Evolutionary conservation across 2,329 filamentous ascomycete genomes (phyloP).

Genomic region (Stagonosporopsis tanaceti): DNA sequence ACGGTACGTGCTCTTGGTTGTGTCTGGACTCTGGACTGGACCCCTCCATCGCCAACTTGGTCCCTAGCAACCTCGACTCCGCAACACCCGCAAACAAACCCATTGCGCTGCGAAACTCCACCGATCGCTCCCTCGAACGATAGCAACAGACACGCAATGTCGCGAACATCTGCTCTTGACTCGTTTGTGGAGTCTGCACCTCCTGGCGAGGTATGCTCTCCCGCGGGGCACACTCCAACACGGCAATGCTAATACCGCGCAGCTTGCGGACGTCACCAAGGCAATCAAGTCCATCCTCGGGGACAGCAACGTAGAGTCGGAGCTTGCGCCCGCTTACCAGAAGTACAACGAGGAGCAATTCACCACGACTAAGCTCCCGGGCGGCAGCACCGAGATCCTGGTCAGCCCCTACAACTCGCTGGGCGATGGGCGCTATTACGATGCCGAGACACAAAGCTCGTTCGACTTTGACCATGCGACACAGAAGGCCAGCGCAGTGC

Average conservation of each 20-base stretch:
- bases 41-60: conserved; percentile 34
- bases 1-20: conserved; percentile 15
- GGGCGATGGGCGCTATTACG: conserved; percentile 84
- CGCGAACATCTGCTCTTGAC: conserved; percentile 57
- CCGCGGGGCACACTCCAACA: conserved; percentile 4
- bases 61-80: conserved; percentile 27
- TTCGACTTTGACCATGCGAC: conserved; percentile 87
- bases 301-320: conserved; percentile 71
- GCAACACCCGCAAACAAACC: conserved; percentile 23
- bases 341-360: conserved; percentile 98
- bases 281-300: conserved; percentile 89
- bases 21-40: conserved; percentile 6
- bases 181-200: conserved; percentile 94
- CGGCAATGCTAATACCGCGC: conserved; percentile 32
- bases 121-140: background rate
- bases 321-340: conserved; percentile 83
- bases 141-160: conserved; percentile 31
- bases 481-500: conserved; percentile 83
- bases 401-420: conserved; percentile 87
- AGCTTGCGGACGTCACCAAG: conserved; percentile 89
- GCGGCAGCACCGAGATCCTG: conserved; percentile 78
- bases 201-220: conserved; percentile 82
- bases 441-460: conserved; percentile 85
- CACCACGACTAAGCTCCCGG: conserved; percentile 85
- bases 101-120: conserved; percentile 17